Base-by-base conservation (phyloP, 2,329 filamentous ascomycete genomes). In the Epichloe gansuensis region DNA sequence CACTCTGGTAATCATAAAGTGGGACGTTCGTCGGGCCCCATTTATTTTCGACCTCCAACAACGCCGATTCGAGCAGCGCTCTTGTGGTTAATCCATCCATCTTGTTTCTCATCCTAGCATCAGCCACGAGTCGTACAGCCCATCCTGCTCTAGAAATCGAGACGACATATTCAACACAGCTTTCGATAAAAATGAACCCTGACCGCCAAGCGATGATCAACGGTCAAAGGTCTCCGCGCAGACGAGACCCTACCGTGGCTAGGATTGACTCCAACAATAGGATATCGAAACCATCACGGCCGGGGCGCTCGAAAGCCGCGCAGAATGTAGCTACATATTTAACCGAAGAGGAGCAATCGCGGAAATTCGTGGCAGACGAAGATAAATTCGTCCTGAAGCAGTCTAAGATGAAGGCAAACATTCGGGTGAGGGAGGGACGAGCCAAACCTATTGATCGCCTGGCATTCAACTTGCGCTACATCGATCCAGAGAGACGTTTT, bases 401-500 rank as follows among this genome's bases (percentile, higher is more conserved):
- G 71, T 86, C 91, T 46, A 98, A 97, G 76, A 97, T 94, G 75
- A 97, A 96, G 74, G 91, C 93, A 43, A 88, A 91, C 58, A 94
- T 98, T 60, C 85, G 93, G 42, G 90, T 97, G 46, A 88, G 90
- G 60, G 91, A 94, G 68, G 86, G 87, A 11, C 82, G 94, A 59
- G 91, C 91, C 52, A 91, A 89, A 64, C 87, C 91, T 9, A 91
- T 97, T 62, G 93, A 98, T 71, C 91, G 88, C 76, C 79, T 98
- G 46, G 89, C 91, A 1, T 93, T 97, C 63, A 94, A 88, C 55
- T 73, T 98, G 57, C 84, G 89, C 59, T 88, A 91, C 57, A 84
- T 97, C 58, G 93, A 98, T 65, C 77, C 83, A 34, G 88, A 91
- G 86, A 61, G 85, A 94, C 64, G 71, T 91, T 41, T 88, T 96